These are phyloP conservation scores for Cardamine chenopodiifolia DNA, from an alignment of 345 rosid genomes.

Conservation along the genomic window DNA sequence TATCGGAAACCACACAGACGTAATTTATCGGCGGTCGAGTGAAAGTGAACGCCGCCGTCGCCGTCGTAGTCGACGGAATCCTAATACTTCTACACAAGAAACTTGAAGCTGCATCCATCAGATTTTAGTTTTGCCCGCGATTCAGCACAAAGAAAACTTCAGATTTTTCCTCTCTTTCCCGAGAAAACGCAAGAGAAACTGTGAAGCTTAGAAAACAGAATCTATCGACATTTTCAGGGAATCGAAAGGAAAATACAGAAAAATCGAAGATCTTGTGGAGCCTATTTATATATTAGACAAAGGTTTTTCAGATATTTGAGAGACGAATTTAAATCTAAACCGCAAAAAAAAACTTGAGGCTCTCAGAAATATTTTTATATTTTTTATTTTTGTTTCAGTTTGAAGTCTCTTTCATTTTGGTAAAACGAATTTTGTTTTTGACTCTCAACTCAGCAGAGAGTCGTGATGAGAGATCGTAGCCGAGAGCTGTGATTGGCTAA, in stretches of 20 bases:
- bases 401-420: background rate
- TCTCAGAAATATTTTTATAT: constrained; percentile 5
- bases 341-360: constrained; percentile 48
- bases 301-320: constrained; percentile 27
- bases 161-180: constrained; percentile 1
- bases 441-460: background rate
- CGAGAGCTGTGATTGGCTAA: constrained; percentile 52
- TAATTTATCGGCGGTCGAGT: constrained; percentile 44
- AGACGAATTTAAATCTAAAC: constrained; percentile 32
- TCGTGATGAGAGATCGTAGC: constrained; percentile 46
- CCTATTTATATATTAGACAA: background rate
- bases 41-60: constrained; percentile 42
- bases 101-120: constrained; percentile 57
- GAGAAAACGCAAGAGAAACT: background rate
- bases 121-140: constrained; percentile 20
- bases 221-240: constrained; percentile 21
- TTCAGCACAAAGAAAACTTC: background rate
- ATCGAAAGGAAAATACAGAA: constrained; percentile 14
- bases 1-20: constrained; percentile 38
- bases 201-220: constrained; percentile 19
- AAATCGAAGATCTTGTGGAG: constrained; percentile 9
- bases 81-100: constrained; percentile 51
- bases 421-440: constrained; percentile 13
- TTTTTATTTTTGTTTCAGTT: background rate
- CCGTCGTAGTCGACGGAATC: constrained; percentile 43